Evolutionary conservation across 768 basidiomycete genomes (phyloP), one percentile per base, ranked within the genome.

Genomic region (Russula sp.): DNA sequence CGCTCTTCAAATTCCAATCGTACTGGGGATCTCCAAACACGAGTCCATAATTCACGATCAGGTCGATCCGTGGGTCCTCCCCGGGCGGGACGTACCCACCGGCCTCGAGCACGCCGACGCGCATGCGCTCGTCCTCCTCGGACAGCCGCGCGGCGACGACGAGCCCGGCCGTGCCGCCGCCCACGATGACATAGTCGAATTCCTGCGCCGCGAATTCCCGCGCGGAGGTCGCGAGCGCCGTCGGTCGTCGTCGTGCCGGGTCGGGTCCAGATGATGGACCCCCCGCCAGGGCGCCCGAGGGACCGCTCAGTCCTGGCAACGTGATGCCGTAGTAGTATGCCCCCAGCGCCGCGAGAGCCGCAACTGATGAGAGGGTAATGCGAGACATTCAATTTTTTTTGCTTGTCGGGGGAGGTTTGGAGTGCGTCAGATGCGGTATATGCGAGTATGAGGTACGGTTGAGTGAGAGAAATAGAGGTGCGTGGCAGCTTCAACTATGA

Each of bases 21-120:
- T 20, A 58, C 16, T 43, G 42, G 5, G 64, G 61, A 36, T 65
- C 61, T 18, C 61, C 64, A 51, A 65, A 65, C 39, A 65, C 64
- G 2, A 45, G 39, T 2, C 64, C 55, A 20, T 65, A 65, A 29
- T 60, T 58, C 32, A 62, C 52, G 43, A 65, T 39, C 51, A 58
- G 25, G 32, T 65, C 61, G 47, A 65, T 57, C 34, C 52, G 56
- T 13, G 64, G 46, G 7, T 65, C 64, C 50, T 56, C 42, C 22
- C 64, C 64, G 5, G 64, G 60, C n/a, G 56, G 22, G 36, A 65
- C 61, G 57, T 65, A 65, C 32, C 48, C 53, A 13, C 73, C 73
- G 0, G 72, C 73, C 59, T 74, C 73, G 55, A 74, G 69, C 25
- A 71, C 68, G 11, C 62, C 62, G 7, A 71, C 68, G 22, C 45